Conservation (phyloP, 2,329 filamentous ascomycete genomes). For the Cadophora luteo-olivacea region DNA sequence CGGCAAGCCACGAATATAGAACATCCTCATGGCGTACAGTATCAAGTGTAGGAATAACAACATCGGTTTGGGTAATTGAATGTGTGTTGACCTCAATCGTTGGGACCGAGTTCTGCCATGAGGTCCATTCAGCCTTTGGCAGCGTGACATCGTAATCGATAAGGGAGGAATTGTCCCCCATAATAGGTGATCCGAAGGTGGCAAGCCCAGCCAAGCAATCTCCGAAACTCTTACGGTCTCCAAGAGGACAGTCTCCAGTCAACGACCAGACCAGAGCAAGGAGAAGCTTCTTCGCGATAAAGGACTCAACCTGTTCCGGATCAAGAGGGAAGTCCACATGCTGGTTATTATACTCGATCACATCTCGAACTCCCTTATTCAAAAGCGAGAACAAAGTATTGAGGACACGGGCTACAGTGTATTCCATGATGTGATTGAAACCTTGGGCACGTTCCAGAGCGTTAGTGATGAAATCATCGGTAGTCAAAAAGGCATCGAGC, state of each 20-base stretch:
- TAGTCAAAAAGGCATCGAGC: slow-evolving; percentile 75
- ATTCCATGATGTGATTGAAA: slow-evolving; percentile 98
- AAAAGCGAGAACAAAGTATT: slow-evolving; percentile 94
- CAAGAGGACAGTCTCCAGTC: slow-evolving; percentile 90
- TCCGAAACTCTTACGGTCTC: slow-evolving; percentile 87
- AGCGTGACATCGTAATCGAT: slow-evolving; percentile 95
- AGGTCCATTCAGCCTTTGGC: slow-evolving; percentile 85
- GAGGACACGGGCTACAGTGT: slow-evolving; percentile 87
- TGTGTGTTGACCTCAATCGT: slow-evolving; percentile 97
- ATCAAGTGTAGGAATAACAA: slow-evolving; percentile 96
- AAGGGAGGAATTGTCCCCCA: slow-evolving; percentile 80
- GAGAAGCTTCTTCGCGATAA: slow-evolving; percentile 91
- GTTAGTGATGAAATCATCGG: slow-evolving; percentile 80
- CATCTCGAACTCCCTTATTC: slow-evolving; percentile 90
- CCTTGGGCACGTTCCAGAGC: slow-evolving; percentile 76
- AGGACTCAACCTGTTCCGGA: slow-evolving; percentile 86
- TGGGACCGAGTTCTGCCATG: slow-evolving; percentile 95
- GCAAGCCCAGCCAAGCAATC: slow-evolving; percentile 83
- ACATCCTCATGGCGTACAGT: slow-evolving; percentile 98
- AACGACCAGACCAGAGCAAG: slow-evolving; percentile 94
- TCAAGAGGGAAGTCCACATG: slow-evolving; percentile 95
- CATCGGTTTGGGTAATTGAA: slow-evolving; percentile 95
- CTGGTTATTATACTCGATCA: slow-evolving; percentile 95
- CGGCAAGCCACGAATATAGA: slow-evolving; percentile 98
- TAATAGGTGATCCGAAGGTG: slow-evolving; percentile 82